Percentiles rank a stretch among this genome's conserved stretches.
Conservation (phyloP, 257 asterid species). For the Solanum infundibuliforme region DNA sequence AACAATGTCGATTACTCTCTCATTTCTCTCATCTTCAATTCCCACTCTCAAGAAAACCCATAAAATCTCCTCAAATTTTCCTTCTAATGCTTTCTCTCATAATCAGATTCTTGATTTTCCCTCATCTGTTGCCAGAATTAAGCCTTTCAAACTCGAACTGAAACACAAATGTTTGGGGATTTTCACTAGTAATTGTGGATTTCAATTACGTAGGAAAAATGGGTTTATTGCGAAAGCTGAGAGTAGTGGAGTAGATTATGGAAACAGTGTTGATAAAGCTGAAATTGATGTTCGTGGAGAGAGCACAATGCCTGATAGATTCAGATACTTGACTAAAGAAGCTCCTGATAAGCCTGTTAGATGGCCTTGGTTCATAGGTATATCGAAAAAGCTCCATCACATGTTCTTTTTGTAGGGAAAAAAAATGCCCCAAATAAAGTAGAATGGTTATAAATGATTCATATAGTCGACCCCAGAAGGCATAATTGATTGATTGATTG, state of each 20-base stretch:
- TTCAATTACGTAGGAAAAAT: conserved; percentile 11
- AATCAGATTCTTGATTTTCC: conserved; percentile 6
- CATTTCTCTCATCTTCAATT: conserved; percentile 16
- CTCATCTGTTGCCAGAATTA: neutral
- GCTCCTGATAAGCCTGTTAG: conserved; percentile 65
- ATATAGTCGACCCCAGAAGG: neutral
- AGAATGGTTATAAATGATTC: neutral
- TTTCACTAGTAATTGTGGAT: conserved; percentile 9
- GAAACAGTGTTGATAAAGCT: conserved; percentile 11
- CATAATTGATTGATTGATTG: neutral
- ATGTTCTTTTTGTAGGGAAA: too few species aligned
- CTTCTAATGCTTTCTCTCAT: conserved; percentile 8
- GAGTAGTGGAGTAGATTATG: conserved; percentile 16
- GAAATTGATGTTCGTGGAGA: conserved; percentile 48
- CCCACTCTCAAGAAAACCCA: neutral
- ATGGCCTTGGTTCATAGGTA: conserved; percentile 84
- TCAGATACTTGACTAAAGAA: conserved; percentile 67
- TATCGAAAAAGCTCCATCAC: neutral
- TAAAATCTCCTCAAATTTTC: neutral
- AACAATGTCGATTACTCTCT: conserved; percentile 35
- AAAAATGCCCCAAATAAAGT: neutral
- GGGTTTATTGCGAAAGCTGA: conserved; percentile 30
- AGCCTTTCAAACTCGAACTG: conserved; percentile 4
- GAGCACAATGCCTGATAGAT: conserved; percentile 84
- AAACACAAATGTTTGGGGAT: conserved; percentile 17